phyloP scores from a whole-genome alignment of 495 filamentous ascomycete genomes.

The Astrothelium subdiscretum region DNA sequence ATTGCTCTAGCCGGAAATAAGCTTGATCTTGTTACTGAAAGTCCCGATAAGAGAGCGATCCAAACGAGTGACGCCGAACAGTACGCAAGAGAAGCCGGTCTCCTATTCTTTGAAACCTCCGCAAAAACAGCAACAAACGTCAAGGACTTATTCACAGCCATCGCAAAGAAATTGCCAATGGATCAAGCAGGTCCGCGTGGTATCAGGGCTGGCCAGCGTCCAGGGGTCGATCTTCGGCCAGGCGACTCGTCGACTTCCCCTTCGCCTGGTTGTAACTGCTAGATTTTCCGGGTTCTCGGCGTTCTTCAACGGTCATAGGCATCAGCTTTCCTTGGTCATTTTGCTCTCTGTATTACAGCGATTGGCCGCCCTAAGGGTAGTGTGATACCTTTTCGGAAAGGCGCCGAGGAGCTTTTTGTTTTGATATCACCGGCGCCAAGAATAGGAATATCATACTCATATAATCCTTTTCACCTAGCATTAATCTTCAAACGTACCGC shows the following conservation, averaged over 20 bases:
- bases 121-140: conserved; percentile 97
- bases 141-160: conserved; percentile 90
- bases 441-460: background rate
- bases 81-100: conserved; percentile 81
- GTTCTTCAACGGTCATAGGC: conserved; percentile 3
- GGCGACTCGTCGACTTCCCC: conserved; percentile 67
- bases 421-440: background rate
- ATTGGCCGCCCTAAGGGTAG: background rate
- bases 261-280: conserved; percentile 67
- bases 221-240: conserved; percentile 69
- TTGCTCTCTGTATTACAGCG: background rate
- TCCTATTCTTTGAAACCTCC: conserved; percentile 95
- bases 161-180: conserved; percentile 91
- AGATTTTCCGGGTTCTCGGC: conserved; percentile 12
- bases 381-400: conserved; percentile 1
- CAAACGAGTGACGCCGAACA: conserved; percentile 80
- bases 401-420: background rate
- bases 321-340: background rate
- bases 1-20: conserved; percentile 98
- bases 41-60: conserved; percentile 88
- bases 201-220: conserved; percentile 55
- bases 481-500: background rate
- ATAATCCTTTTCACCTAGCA: background rate
- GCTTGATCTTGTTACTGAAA: conserved; percentile 79
- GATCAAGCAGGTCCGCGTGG: conserved; percentile 86